Conservation (phyloP, 192 early-diverging fungal genomes). For the Coemansia sp. region DNA sequence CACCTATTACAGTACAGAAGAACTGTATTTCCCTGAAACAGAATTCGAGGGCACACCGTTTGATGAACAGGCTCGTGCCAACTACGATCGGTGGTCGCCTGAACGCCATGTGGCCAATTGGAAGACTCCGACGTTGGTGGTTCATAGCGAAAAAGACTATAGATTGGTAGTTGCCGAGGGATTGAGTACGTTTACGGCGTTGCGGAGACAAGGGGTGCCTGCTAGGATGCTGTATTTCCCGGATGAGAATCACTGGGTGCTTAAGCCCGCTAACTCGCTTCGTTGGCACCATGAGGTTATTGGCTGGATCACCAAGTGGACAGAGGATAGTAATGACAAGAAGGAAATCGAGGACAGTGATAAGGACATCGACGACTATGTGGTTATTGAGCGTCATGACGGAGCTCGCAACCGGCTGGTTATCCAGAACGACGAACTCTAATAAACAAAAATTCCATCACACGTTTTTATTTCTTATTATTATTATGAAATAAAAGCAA, state of each 20-base stretch:
- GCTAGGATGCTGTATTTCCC: constrained; percentile 74
- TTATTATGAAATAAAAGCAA: background rate
- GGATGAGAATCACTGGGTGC: constrained; percentile 75
- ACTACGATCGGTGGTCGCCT: constrained; percentile 74
- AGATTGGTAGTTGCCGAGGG: constrained; percentile 70
- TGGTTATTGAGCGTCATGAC: background rate
- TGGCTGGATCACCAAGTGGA: constrained; percentile 59
- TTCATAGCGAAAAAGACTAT: constrained; percentile 72
- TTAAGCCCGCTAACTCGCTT: constrained; percentile 75
- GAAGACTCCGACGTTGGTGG: constrained; percentile 78
- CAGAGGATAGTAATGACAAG: no score
- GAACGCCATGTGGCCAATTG: constrained; percentile 67
- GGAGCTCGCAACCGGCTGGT: background rate
- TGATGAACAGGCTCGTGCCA: constrained; percentile 53
- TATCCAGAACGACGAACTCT: constrained; percentile 6
- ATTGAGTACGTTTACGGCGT: constrained; percentile 72
- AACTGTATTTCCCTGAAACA: constrained; percentile 73
- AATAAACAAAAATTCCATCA: background rate
- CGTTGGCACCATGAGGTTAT: constrained; percentile 73
- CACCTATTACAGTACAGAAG: constrained; percentile 72
- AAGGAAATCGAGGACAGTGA: background rate
- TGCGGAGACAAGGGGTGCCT: constrained; percentile 69
- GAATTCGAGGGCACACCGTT: constrained; percentile 70
- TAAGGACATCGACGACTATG: background rate
- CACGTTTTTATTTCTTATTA: background rate